Percentiles rank a stretch among this genome's conserved stretches.
These are phyloP conservation scores for Fraxinus ornus DNA, from an alignment of 305 asterid species.

Conservation along the genomic window DNA sequence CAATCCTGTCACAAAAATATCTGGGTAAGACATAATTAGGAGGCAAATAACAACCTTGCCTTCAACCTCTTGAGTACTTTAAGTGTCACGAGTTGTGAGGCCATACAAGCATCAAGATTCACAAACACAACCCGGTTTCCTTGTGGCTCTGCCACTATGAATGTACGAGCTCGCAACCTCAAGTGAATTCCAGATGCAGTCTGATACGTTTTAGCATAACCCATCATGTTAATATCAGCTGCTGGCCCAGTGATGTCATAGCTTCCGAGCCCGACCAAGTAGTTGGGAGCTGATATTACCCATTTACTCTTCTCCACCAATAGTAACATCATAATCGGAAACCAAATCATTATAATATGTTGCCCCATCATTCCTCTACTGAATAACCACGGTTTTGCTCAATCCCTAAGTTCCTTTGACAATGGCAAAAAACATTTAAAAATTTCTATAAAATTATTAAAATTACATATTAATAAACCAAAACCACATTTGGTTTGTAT, in stretches of 20 bases:
- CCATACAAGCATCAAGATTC: slow-evolving; percentile 99
- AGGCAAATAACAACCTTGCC: slow-evolving; percentile 57
- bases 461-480: neutral
- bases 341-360: slow-evolving; percentile 41
- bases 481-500: neutral
- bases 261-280: slow-evolving; percentile 88
- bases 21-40: slow-evolving; percentile 2
- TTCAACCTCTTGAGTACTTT: slow-evolving; percentile 87
- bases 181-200: slow-evolving; percentile 88
- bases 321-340: slow-evolving; percentile 40
- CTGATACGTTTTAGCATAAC: slow-evolving; percentile 83
- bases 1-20: neutral
- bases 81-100: slow-evolving; percentile 80
- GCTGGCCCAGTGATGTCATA: slow-evolving; percentile 99
- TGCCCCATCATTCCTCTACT: slow-evolving; percentile 37
- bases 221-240: slow-evolving; percentile 99
- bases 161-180: slow-evolving; percentile 86
- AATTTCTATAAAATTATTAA: neutral
- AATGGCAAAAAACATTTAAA: neutral
- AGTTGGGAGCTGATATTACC: slow-evolving; percentile 54
- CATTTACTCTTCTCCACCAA: slow-evolving; percentile 41
- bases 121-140: slow-evolving; percentile 75
- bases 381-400: slow-evolving; percentile 12
- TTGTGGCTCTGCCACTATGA: slow-evolving; percentile 76
- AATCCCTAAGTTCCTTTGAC: slow-evolving; percentile 25